These are phyloP conservation scores for Serendipita sp. DNA, from an alignment of 768 basidiomycete genomes.

Conservation along the genomic window DNA sequence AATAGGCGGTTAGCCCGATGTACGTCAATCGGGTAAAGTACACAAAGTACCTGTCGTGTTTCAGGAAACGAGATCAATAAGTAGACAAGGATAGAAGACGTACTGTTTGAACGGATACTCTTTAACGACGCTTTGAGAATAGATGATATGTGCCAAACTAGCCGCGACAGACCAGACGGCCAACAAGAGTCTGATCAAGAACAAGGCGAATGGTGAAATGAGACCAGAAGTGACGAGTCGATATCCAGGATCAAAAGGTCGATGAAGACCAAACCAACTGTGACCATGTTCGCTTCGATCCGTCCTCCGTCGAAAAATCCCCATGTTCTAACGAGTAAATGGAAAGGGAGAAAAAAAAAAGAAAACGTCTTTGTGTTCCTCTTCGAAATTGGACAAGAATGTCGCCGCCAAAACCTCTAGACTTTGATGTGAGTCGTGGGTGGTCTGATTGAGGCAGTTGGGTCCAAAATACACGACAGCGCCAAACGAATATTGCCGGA, in stretches of 20 bases:
- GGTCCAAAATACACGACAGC: too few relatives aligned
- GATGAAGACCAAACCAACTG: constrained; percentile 2
- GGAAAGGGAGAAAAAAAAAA: too few relatives aligned
- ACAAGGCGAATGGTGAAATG: constrained; percentile 30
- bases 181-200: constrained; percentile 28
- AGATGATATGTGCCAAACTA: constrained; percentile 24
- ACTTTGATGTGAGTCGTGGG: too few relatives aligned
- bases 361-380: too few relatives aligned
- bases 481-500: too few relatives aligned
- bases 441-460: too few relatives aligned
- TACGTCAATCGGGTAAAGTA: constrained; percentile 53
- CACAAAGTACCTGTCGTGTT: constrained; percentile 33
- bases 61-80: not conserved
- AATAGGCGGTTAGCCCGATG: constrained; percentile 45
- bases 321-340: too few relatives aligned
- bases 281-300: not conserved
- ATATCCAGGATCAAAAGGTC: constrained; percentile 27
- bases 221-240: constrained; percentile 35
- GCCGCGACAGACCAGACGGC: constrained; percentile 33
- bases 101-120: not conserved
- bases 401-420: too few relatives aligned
- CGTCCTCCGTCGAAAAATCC: not conserved
- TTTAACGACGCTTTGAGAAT: constrained; percentile 17
- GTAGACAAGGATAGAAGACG: constrained; percentile 7
- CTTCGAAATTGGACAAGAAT: too few relatives aligned